Percentiles rank a stretch among this genome's conserved stretches.
Evolutionary conservation across 306 rosid species (phyloP).

Genomic region (Castanea crenata): DNA sequence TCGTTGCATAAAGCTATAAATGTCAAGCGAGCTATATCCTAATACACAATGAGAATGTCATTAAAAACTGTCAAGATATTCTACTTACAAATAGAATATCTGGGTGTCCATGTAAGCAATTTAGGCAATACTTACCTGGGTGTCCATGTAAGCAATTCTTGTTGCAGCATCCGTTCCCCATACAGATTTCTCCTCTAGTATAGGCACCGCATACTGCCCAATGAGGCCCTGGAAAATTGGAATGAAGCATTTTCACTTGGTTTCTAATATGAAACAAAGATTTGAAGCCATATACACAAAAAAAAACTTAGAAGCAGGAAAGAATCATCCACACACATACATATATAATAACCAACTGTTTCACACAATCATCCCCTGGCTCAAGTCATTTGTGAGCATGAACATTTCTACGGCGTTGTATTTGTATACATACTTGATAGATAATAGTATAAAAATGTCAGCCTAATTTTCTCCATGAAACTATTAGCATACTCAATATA

Average conservation of each 20-base stretch:
- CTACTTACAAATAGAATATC: no score
- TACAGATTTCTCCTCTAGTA: constrained; percentile 91
- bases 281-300: not conserved
- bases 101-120: not conserved
- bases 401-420: not conserved
- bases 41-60: constrained; percentile 7
- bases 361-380: not conserved
- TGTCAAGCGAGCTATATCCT: constrained; percentile 96
- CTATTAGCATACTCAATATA: not conserved
- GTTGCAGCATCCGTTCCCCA: constrained; percentile 99
- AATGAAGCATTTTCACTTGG: not conserved
- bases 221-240: constrained; percentile 67
- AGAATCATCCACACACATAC: not conserved
- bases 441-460: no score
- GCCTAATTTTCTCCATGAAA: no score
- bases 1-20: constrained; percentile 75
- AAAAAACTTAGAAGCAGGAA: not conserved
- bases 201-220: constrained; percentile 96
- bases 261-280: constrained; percentile 6
- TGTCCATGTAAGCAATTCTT: constrained; percentile 98
- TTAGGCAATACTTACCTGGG: constrained; percentile 51
- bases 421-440: no score
- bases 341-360: not conserved
- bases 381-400: not conserved
- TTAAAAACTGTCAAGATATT: not conserved